phyloP scores from a whole-genome alignment of 805 yeast species.

The Tetrapisispora pingtungensis region DNA sequence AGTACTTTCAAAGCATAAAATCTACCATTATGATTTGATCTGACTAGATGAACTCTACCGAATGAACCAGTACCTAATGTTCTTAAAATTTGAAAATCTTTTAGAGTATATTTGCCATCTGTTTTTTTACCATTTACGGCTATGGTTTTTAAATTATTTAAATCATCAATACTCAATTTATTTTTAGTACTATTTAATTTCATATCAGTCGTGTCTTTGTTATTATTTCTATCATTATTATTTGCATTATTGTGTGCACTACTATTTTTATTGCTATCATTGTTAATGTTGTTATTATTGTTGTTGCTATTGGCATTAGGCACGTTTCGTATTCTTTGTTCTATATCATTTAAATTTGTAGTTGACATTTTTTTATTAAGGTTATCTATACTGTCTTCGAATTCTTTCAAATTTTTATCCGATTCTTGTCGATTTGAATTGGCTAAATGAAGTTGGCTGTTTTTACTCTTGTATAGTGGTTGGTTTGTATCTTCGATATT shows the following conservation, averaged over 20 bases:
- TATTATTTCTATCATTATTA: neutral
- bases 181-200: too few species aligned
- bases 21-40: conserved; percentile 79
- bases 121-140: conserved; percentile 8
- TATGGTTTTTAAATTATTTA: neutral
- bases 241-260: neutral
- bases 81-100: conserved; percentile 72
- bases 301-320: neutral
- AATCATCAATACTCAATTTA: neutral
- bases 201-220: neutral
- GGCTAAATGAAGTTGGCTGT: neutral
- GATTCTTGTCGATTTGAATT: neutral
- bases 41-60: conserved; percentile 82
- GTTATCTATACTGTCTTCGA: neutral
- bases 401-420: too few species aligned
- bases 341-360: neutral
- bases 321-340: neutral
- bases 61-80: conserved; percentile 92
- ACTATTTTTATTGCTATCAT: too few species aligned
- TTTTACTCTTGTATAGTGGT: neutral
- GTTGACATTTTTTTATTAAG: conserved; percentile 1
- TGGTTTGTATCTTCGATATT: neutral
- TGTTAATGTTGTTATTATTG: neutral
- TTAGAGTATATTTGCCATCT: conserved; percentile 65
- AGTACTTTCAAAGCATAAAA: conserved; percentile 85